Conservation (phyloP, 1,139 yeast species). For the Protomyces macrosporus region DNA sequence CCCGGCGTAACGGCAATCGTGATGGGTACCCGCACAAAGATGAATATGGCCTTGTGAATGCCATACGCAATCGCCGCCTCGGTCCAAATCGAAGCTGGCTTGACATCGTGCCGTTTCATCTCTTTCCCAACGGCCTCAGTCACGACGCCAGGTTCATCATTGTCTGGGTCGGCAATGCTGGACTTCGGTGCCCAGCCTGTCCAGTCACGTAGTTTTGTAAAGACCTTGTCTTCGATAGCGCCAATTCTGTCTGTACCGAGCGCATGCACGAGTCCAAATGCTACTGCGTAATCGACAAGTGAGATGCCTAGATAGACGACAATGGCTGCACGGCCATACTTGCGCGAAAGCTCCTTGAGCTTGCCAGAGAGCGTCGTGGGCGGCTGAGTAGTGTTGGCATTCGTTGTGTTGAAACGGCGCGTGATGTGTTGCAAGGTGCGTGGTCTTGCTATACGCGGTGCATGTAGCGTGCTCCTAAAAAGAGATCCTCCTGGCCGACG, state of each 20-base stretch:
- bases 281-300: slow-evolving; percentile 71
- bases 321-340: slow-evolving; percentile 86
- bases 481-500: background rate
- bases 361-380: slow-evolving; percentile 23
- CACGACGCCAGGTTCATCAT: slow-evolving; percentile 21
- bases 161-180: slow-evolving; percentile 35
- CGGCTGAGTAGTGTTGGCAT: background rate
- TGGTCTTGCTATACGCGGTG: background rate
- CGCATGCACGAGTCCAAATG: slow-evolving; percentile 76
- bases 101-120: slow-evolving; percentile 7
- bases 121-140: background rate
- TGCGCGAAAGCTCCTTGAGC: slow-evolving; percentile 65
- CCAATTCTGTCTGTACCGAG: slow-evolving; percentile 76
- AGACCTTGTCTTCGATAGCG: slow-evolving; percentile 54
- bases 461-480: background rate
- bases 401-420: background rate
- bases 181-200: slow-evolving; percentile 36
- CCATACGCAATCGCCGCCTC: slow-evolving; percentile 92
- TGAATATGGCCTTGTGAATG: slow-evolving; percentile 72
- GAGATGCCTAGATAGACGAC: slow-evolving; percentile 74
- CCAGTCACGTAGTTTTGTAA: slow-evolving; percentile 43
- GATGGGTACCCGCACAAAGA: slow-evolving; percentile 75
- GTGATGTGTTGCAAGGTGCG: background rate
- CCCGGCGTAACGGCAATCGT: slow-evolving; percentile 91
- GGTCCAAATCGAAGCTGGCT: slow-evolving; percentile 38